A percentile compares a stretch with the other conserved stretches of the same genome.
Conservation (phyloP, 73 alveolate genomes). For the Paraurostyla sp. region DNA sequence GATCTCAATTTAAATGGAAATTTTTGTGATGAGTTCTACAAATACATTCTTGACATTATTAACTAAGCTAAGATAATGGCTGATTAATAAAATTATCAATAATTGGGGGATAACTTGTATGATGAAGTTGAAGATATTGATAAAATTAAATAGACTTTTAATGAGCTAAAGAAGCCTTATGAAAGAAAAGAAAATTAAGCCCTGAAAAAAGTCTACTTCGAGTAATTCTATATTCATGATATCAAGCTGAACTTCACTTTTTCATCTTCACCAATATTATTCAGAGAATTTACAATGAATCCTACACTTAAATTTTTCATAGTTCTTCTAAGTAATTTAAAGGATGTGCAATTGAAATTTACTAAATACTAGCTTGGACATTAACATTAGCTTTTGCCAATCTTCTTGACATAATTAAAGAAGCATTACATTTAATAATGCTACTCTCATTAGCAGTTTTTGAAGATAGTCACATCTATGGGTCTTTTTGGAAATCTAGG, state of each 20-base stretch:
- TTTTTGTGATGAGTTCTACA: conserved; percentile 52
- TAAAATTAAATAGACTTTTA: neutral
- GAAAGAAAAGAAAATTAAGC: neutral
- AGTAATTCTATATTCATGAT: conserved; percentile 39
- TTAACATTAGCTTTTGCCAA: conserved; percentile 39
- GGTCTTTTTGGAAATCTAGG: conserved; percentile 64
- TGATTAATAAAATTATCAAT: neutral
- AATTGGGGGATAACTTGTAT: neutral
- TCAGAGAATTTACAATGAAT: conserved; percentile 58
- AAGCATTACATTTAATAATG: conserved; percentile 48
- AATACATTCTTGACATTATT: neutral
- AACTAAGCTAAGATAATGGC: neutral
- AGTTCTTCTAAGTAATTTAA: conserved; percentile 41
- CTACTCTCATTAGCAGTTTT: conserved; percentile 49
- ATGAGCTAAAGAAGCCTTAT: conserved; percentile 44
- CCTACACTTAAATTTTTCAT: conserved; percentile 58
- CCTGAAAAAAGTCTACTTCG: conserved; percentile 46
- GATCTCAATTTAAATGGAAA: conserved; percentile 47
- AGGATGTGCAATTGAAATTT: conserved; percentile 31
- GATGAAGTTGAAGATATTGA: conserved; percentile 47
- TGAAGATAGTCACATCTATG: conserved; percentile 41
- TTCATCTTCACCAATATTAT: conserved; percentile 33
- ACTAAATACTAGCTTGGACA: conserved; percentile 14
- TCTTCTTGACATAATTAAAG: conserved; percentile 19
- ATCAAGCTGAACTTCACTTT: conserved; percentile 34